Conservation (phyloP, 2,329 filamentous ascomycete species). For the Colletotrichum karsti region DNA sequence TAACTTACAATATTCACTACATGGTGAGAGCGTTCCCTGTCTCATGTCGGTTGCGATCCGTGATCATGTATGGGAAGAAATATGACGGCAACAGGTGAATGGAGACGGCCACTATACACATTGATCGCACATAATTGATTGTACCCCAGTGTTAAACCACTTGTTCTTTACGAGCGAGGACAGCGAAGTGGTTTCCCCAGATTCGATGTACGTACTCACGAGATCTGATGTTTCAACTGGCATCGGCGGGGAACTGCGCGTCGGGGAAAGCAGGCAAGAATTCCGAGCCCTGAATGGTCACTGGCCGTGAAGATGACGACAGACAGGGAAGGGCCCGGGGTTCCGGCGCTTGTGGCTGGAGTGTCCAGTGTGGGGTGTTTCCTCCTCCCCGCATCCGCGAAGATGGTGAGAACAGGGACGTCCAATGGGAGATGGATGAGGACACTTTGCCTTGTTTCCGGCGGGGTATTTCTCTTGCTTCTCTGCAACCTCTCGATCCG, state of each 20-base stretch:
- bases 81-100: no score
- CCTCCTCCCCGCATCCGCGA: slow-evolving; percentile 20
- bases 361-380: slow-evolving; percentile 14
- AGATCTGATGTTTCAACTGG: neutral
- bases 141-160: no score
- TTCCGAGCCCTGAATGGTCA: no score
- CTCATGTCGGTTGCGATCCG: no score
- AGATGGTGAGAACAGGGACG: neutral
- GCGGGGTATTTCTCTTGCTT: slow-evolving; percentile 12
- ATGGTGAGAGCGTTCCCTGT: no score
- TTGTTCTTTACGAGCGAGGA: neutral
- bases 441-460: slow-evolving; percentile 18
- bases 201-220: neutral
- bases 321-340: slow-evolving; percentile 21
- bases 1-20: no score
- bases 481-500: neutral
- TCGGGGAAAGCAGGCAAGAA: neutral
- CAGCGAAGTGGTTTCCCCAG: neutral
- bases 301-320: neutral
- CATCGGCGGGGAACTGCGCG: neutral
- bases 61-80: no score
- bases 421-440: slow-evolving; percentile 1
- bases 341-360: neutral
- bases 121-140: no score
- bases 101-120: no score